Evolutionary conservation across 345 rosid genomes (phyloP), one percentile per base, ranked within the genome.

Genomic region (Leavenworthia alabamica): DNA sequence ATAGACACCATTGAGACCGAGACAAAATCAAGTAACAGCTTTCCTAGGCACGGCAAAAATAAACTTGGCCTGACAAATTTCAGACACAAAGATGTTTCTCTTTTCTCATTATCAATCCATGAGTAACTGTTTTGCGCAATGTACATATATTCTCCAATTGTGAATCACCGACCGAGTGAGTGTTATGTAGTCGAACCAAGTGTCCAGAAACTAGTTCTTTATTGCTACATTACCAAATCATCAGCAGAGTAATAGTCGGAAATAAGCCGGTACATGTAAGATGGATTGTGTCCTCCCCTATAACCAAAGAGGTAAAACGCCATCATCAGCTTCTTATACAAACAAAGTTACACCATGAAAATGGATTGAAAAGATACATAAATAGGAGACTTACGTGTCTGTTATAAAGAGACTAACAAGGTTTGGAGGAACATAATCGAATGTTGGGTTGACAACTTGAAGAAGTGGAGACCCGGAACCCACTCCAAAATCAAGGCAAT

Each of bases 201-300:
- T 50, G 54, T 45, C 49, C 23, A 0, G 8, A 26, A 68, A 68
- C 62, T 15, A 39, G 11, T 31, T 1, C 26, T 15, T 51, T 24
- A 4, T n/a, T 4, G 61, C 49, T 80, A 84, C 66, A 90, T 67
- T 59, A 90, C 96, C 80, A 94, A 75, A 75, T 94, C 97, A 79
- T 84, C 97, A 42, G 96, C 95, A 24, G 97, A 90, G 79, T 94
- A 94, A 81, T 90, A 88, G 71, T 94, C 99, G 2, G 96, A 92
- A 33, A 89, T 88, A 28, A 94, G 95, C 32, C 97, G 85, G 69
- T 90, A 94, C 95, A 94, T 83, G 78, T 90, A 90, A n/a, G 96
- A 94, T 46, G 99, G 90, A 72, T 89, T 88, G 77, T 94, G 99
- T 61, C 97, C 99, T 72, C 97, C 99, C n/a, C 99, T 94, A 84